Base-by-base conservation (phyloP, 768 basidiomycete species). In the Dendrothele bispora region DNA sequence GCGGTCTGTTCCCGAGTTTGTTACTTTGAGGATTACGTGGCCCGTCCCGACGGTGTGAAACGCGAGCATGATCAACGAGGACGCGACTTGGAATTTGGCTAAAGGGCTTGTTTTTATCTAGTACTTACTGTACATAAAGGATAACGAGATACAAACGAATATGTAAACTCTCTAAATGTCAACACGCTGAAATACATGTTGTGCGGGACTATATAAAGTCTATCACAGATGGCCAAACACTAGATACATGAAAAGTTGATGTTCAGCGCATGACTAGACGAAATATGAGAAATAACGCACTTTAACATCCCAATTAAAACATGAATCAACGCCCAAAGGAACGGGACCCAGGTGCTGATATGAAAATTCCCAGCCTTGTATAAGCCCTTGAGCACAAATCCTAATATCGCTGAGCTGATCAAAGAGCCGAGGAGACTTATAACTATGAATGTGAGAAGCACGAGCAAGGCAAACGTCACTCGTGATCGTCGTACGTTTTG, bases 331-430 rank as follows among this genome's bases (percentile, higher is more conserved):
- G 67, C 74, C 51, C 70, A 67, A 14, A 74, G 44, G 41, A 74
- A 73, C 10, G 74, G 73, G 20, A 75, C 56, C 74, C 74, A 74
- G 70, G 72, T 74, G 7, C 70, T 71, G 64, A 73, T 68, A 46
- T 66, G 65, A 49, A 67, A 73, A 15, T 58, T 55, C 1, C 64
- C 70, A 0, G 65, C 65, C 15, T 59, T 61, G 51, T 65, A 75
- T n/a, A 75, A 60, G 1, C 66, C 70, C 10, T 62, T 62, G 18
- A 74, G 58, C 6, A 72, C 57, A 48, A 65, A 71, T 4, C 70
- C 70, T 5, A 72, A 55, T 4, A 75, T 55, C 2, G 70, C 66
- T 1, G 71, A 65, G 7, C 72, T 64, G 2, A 70, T 43, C 4
- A 74, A 67, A 1, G 74, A 71, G 5, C 69, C 70, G 0, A 60